phyloP scores from a whole-genome alignment of 2,329 filamentous ascomycete genomes.

The Trichoderma semiorbis region DNA sequence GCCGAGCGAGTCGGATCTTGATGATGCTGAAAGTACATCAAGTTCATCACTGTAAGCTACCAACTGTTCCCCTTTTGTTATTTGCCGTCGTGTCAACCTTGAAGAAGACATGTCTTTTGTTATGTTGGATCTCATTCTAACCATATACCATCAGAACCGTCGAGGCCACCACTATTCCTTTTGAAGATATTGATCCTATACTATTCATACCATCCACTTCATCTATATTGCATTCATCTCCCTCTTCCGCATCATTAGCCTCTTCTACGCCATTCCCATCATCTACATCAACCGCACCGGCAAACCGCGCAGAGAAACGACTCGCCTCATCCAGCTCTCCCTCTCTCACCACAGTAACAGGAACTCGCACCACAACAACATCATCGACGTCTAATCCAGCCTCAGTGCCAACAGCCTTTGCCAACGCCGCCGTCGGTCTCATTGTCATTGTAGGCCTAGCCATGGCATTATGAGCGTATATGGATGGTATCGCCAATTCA shows the following conservation, averaged over 20 bases:
- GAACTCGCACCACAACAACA: neutral
- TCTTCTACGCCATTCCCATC: neutral
- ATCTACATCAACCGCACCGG: neutral
- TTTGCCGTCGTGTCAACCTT: neutral
- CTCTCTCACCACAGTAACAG: neutral
- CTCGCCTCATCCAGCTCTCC: neutral
- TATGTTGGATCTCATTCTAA: neutral
- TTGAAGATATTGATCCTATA: neutral
- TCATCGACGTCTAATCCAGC: constrained; percentile 23
- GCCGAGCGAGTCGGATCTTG: neutral
- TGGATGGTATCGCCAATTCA: neutral
- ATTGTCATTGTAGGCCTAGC: constrained; percentile 25
- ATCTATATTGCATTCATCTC: neutral
- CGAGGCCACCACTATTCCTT: neutral
- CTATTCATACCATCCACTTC: neutral
- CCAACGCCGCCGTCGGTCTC: constrained; percentile 22
- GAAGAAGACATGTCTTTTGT: neutral
- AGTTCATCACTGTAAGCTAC: neutral
- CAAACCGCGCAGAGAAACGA: neutral
- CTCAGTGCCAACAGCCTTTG: constrained; percentile 23
- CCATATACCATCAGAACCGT: neutral
- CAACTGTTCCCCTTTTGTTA: neutral
- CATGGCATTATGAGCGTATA: constrained; percentile 17
- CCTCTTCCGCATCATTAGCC: neutral
- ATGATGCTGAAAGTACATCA: neutral